These are phyloP conservation scores for Gymnopilus junonius DNA, from an alignment of 768 basidiomycete species.

Conservation along the genomic window DNA sequence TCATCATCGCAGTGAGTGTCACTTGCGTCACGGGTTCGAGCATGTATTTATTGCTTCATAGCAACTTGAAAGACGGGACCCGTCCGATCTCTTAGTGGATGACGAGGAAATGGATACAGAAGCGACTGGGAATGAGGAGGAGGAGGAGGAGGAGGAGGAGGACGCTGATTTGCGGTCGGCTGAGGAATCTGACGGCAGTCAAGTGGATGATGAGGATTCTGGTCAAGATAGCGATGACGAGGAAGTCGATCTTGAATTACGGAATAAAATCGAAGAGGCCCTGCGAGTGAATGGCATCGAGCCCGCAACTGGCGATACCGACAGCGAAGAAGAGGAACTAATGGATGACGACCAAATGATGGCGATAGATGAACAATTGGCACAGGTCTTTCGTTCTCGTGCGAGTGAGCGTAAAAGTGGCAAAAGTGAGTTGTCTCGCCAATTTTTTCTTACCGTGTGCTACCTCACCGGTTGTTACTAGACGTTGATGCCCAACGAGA, in stretches of 20 bases:
- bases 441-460: neutral
- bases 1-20: conserved; percentile 76
- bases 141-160: conserved; percentile 39
- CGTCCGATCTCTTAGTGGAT: conserved; percentile 55
- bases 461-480: conserved; percentile 25
- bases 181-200: conserved; percentile 33
- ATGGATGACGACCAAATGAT: conserved; percentile 99
- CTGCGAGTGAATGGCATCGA: conserved; percentile 62
- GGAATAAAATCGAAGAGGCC: conserved; percentile 68
- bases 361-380: conserved; percentile 91
- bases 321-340: conserved; percentile 67
- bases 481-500: conserved; percentile 78
- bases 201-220: conserved; percentile 36
- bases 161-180: conserved; percentile 42
- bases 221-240: conserved; percentile 44
- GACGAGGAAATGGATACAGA: conserved; percentile 49
- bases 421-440: conserved; percentile 56
- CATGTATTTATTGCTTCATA: conserved; percentile 30
- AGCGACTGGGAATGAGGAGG: conserved; percentile 34
- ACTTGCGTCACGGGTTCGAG: neutral
- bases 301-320: conserved; percentile 58
- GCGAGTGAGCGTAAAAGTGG: conserved; percentile 60
- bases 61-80: conserved; percentile 84
- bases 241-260: conserved; percentile 64
- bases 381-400: conserved; percentile 79